Conservation (phyloP, 768 basidiomycete genomes). For the Tulasnella calospora region DNA sequence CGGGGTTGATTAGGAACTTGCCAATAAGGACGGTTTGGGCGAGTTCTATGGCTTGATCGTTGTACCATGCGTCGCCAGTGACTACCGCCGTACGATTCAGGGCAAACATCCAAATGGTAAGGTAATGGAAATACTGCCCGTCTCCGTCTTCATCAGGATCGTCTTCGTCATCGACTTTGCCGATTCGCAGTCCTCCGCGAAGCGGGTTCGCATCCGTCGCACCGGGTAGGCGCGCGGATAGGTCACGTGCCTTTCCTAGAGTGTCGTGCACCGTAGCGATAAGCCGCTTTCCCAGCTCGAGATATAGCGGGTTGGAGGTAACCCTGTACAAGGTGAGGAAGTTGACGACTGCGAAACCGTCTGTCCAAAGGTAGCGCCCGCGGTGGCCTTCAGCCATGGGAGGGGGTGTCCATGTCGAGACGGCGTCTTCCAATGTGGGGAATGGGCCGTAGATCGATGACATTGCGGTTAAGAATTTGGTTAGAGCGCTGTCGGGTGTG, state of each 20-base stretch:
- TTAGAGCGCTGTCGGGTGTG: not conserved
- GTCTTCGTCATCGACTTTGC: conserved; percentile 33
- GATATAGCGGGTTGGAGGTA: conserved; percentile 30
- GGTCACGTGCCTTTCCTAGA: conserved; percentile 33
- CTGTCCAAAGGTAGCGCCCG: conserved; percentile 37
- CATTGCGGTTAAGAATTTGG: conserved; percentile 31
- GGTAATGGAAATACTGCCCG: conserved; percentile 37
- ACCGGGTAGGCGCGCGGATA: conserved; percentile 30
- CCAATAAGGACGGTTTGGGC: conserved; percentile 34
- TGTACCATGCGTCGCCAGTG: conserved; percentile 32
- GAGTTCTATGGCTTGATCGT: conserved; percentile 34
- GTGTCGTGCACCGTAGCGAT: conserved; percentile 33
- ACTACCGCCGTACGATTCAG: conserved; percentile 34
- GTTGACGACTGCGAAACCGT: conserved; percentile 36
- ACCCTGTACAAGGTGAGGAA: conserved; percentile 32
- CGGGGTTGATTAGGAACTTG: conserved; percentile 32
- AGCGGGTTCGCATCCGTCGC: conserved; percentile 35
- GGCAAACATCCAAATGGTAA: conserved; percentile 38
- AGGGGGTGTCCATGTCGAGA: conserved; percentile 29
- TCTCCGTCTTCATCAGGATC: conserved; percentile 31
- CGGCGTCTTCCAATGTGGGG: conserved; percentile 14
- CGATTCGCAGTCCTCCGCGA: conserved; percentile 35
- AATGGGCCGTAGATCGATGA: conserved; percentile 30
- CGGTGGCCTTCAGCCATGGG: conserved; percentile 31
- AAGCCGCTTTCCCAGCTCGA: conserved; percentile 32